Conservation (phyloP, 768 basidiomycete species). For the Obba rivulosa region DNA sequence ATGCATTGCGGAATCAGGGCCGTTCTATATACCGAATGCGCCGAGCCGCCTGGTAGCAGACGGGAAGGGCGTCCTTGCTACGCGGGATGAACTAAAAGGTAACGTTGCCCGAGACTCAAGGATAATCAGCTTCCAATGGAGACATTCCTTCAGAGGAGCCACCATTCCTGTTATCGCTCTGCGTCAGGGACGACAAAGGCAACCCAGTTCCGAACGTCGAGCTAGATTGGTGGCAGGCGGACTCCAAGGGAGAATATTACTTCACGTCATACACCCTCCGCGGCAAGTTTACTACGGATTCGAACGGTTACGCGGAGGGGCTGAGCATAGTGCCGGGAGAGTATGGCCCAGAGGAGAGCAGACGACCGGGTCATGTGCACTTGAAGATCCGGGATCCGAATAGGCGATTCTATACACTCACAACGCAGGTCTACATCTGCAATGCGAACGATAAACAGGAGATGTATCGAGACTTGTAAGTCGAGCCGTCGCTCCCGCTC, state of each 20-base stretch:
- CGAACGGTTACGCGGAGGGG: slow-evolving; percentile 15
- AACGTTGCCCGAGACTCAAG: not conserved
- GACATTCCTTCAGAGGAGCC: slow-evolving; percentile 16
- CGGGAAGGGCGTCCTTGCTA: slow-evolving; percentile 21
- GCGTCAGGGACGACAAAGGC: slow-evolving; percentile 16
- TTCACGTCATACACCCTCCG: slow-evolving; percentile 17
- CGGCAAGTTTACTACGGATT: slow-evolving; percentile 17
- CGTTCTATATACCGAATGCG: slow-evolving; percentile 17
- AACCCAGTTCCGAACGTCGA: slow-evolving; percentile 15
- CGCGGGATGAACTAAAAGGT: slow-evolving; percentile 12
- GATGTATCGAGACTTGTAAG: slow-evolving; percentile 17
- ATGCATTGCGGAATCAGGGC: slow-evolving; percentile 10
- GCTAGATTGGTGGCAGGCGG: slow-evolving; percentile 24
- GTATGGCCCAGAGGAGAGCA: slow-evolving; percentile 9
- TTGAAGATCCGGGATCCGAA: slow-evolving; percentile 9
- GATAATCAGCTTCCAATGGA: not conserved
- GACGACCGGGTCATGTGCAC: slow-evolving; percentile 19
- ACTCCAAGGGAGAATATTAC: slow-evolving; percentile 15
- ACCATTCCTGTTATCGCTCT: slow-evolving; percentile 14
- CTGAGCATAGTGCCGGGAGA: slow-evolving; percentile 19
- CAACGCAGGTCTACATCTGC: slow-evolving; percentile 21
- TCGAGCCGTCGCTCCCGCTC: too few relatives aligned
- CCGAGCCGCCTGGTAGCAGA: slow-evolving; percentile 18
- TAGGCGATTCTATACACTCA: slow-evolving; percentile 11
- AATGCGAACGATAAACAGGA: slow-evolving; percentile 14